Evolutionary conservation across 1,284 basidiomycete species (phyloP).

Genomic region (Exobasidium cylindrosporum): DNA sequence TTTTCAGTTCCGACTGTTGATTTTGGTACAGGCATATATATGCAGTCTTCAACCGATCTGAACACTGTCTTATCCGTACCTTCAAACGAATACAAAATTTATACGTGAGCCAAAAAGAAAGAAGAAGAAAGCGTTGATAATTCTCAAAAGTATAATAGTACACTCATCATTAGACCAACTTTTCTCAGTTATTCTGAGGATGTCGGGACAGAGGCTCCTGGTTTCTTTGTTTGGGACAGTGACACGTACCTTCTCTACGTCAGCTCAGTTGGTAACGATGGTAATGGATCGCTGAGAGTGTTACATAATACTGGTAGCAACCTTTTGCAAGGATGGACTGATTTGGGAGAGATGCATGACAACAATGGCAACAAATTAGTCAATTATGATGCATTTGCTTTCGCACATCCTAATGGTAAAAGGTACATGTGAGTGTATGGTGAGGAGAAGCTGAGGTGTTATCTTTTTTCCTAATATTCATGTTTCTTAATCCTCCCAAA

Average conservation of each 20-base stretch:
- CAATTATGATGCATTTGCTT: conserved; percentile 6
- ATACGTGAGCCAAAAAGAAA: no score
- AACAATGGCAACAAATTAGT: background rate
- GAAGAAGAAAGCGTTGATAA: background rate
- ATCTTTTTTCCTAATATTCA: background rate
- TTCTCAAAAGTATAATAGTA: background rate
- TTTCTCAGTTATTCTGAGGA: background rate
- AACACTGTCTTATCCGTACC: conserved; percentile 1
- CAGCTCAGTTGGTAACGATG: background rate
- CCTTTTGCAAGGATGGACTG: background rate
- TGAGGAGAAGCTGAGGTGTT: background rate
- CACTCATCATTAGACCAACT: background rate
- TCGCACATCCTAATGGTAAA: conserved; percentile 11
- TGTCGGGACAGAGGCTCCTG: conserved; percentile 3
- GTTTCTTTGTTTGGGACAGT: background rate
- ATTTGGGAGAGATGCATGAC: background rate
- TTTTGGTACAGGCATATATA: conserved; percentile 7
- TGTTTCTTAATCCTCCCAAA: background rate
- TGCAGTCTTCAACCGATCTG: background rate
- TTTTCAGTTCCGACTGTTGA: conserved; percentile 5
- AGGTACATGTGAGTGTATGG: conserved; percentile 1
- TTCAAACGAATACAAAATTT: conserved; percentile 5
- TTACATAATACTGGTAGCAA: background rate
- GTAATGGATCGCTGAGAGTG: background rate
- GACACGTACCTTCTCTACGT: background rate